Evolutionary conservation across 2,329 filamentous ascomycete genomes (phyloP), one percentile per base, ranked within the genome.

Genomic region (Aspergillus floridensis): DNA sequence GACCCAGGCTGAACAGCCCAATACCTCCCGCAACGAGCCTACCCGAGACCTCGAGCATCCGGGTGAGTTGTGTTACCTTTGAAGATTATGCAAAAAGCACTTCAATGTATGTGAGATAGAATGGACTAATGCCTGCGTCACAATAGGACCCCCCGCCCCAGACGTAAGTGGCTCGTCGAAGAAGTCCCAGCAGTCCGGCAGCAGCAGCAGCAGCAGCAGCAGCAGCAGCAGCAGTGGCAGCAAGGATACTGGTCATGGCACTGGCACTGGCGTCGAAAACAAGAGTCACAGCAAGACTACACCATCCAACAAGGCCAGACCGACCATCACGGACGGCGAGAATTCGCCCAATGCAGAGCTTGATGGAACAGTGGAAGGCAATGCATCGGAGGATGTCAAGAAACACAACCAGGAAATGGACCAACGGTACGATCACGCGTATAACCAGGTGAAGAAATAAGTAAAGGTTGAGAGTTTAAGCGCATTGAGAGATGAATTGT

Each of bases 361-460:
- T 2, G 56, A 71, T 5, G 74, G 74, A 0, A 66, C 70, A 1
- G 38, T 56, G 12, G 59, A 62, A 1, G 53, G 64, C 0, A 65
- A 75, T 64, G 52, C 74, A 1, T 71, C 74, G 0, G 63, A 71
- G 10, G 74, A 76, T 58, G 74, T 76, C 57, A 74, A 68, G 56
- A 53, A 59, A 56, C 74, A 76, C 60, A 76, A 76, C 53, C 57
- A 59, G 24, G 74, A 75, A 2, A 57, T 76, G 55, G 65, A 68
- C n/a, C 49, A 70, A 5, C 66, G 74, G 29, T 66, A 73, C 59
- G 73, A 75, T 61, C 65, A 66, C 47, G 60, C 73, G 11, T 74
- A 71, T 54, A 75, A 74, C 58, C 65, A 68, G 51, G 69, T 47
- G 26, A 50, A 35, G 38, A 31, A 35, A 31, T 35, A 53, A 21